These are phyloP conservation scores for Mucor mucedo DNA, from an alignment of 371 early-diverging fungal genomes.

Conservation along the genomic window DNA sequence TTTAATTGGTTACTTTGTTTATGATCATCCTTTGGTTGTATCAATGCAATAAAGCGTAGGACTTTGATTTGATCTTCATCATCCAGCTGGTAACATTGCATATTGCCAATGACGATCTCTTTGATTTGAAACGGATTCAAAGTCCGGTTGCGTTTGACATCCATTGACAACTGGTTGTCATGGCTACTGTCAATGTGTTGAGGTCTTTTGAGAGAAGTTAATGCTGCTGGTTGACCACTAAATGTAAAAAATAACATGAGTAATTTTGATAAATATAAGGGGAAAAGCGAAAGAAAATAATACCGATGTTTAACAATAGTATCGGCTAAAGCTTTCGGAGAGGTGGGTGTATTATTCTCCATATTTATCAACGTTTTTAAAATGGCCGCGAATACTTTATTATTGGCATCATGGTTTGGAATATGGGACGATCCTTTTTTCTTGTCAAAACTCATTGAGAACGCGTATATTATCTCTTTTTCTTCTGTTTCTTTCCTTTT, in stretches of 20 bases:
- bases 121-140: neutral
- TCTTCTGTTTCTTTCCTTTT: neutral
- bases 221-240: constrained; percentile 64
- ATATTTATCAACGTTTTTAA: constrained; percentile 73
- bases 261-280: neutral
- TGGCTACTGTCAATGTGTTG: too few species aligned
- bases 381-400: constrained; percentile 84
- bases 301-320: constrained; percentile 72
- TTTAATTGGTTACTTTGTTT: constrained; percentile 5
- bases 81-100: neutral
- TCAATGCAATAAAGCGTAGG: constrained; percentile 3
- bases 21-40: constrained; percentile 1
- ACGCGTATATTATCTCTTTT: too few species aligned
- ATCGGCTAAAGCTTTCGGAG: constrained; percentile 80
- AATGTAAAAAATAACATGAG: neutral
- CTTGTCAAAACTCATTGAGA: neutral
- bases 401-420: constrained; percentile 74
- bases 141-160: neutral
- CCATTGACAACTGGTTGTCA: neutral
- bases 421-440: constrained; percentile 46
- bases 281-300: neutral
- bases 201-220: too few species aligned
- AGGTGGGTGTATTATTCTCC: constrained; percentile 74
- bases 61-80: neutral
- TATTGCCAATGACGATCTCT: neutral